These are phyloP conservation scores for Mytilinidion resinicola DNA, from an alignment of 495 filamentous ascomycete genomes.

Conservation along the genomic window DNA sequence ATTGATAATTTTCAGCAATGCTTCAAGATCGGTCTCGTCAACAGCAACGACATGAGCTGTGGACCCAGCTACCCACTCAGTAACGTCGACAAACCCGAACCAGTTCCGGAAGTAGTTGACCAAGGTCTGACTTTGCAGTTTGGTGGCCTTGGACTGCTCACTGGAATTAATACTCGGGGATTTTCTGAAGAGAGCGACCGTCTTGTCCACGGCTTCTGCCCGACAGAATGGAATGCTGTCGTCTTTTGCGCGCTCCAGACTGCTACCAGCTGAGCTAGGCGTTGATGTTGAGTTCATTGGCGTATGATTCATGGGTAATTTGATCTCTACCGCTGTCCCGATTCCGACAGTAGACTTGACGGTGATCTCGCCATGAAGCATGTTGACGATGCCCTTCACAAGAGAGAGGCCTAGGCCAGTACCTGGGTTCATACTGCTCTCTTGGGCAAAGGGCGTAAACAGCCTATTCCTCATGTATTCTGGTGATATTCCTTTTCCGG, in stretches of 20 bases:
- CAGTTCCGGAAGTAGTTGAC: conserved; percentile 1
- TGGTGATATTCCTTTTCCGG: conserved; percentile 25
- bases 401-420: conserved; percentile 27
- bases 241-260: conserved; percentile 4
- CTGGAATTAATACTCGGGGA: not conserved
- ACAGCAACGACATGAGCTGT: not conserved
- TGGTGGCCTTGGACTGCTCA: not conserved
- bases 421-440: conserved; percentile 19
- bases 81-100: not conserved
- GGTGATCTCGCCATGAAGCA: conserved; percentile 17
- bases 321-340: conserved; percentile 18
- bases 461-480: conserved; percentile 19
- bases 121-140: not conserved
- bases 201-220: not conserved
- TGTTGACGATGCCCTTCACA: conserved; percentile 19
- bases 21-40: conserved; percentile 10
- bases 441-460: conserved; percentile 26
- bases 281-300: not conserved
- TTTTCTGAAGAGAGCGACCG: not conserved
- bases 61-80: not conserved
- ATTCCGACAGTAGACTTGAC: conserved; percentile 9
- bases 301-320: conserved; percentile 5
- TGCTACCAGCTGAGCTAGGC: conserved; percentile 8
- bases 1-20: not conserved
- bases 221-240: conserved; percentile 6